phyloP scores from a whole-genome alignment of 2,329 filamentous ascomycete genomes.

The Fusarium tuaranense region DNA sequence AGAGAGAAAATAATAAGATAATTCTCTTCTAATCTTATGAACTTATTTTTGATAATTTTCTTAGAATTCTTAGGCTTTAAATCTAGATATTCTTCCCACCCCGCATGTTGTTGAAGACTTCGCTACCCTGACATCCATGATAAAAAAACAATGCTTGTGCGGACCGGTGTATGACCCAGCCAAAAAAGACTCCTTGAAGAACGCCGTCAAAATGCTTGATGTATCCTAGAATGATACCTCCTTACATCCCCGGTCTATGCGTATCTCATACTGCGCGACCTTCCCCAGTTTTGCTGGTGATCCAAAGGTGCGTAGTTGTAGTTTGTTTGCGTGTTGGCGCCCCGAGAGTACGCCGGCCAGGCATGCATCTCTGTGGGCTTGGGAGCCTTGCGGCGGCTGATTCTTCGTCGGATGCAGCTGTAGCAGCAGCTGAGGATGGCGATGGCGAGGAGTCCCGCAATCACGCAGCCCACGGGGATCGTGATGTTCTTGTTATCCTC shows the following conservation, averaged over 20 bases:
- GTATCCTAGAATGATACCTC: constrained; percentile 8
- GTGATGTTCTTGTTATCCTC: constrained; percentile 81
- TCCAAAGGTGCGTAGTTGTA: constrained; percentile 40
- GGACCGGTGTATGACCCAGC: background rate
- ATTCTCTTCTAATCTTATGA: too few relatives aligned
- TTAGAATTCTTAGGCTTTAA: too few relatives aligned
- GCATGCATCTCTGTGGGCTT: constrained; percentile 43
- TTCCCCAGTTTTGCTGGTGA: constrained; percentile 32
- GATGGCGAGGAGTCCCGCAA: constrained; percentile 80
- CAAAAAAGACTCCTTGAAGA: constrained; percentile 20
- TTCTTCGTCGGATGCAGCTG: constrained; percentile 53
- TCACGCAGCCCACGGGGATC: constrained; percentile 79
- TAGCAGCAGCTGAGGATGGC: constrained; percentile 75
- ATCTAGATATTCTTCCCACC: background rate
- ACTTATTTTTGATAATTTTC: too few relatives aligned
- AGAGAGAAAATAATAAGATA: too few relatives aligned
- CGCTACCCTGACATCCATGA: constrained; percentile 12
- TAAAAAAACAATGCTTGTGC: background rate
- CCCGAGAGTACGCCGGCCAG: constrained; percentile 42
- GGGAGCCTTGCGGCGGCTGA: constrained; percentile 37
- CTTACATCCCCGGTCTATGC: constrained; percentile 35
- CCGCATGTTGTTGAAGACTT: constrained; percentile 20
- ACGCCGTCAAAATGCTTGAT: constrained; percentile 38
- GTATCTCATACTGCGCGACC: constrained; percentile 46
- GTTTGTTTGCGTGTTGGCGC: constrained; percentile 31